Conservation (phyloP, 2,329 filamentous ascomycete species). For the Xylariaceae sp. region DNA sequence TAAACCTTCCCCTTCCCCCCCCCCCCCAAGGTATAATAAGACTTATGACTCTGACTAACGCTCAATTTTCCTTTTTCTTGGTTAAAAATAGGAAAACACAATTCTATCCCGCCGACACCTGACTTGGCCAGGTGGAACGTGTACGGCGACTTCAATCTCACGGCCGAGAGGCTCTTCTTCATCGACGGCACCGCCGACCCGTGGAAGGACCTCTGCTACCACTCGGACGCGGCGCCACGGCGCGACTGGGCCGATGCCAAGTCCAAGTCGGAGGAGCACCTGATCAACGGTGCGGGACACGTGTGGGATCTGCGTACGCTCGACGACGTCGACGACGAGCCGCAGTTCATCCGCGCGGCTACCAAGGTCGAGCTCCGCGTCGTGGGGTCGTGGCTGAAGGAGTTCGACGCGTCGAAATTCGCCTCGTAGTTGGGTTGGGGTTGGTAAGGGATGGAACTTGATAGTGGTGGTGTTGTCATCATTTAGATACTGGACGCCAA, state of each 20-base stretch:
- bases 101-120: constrained; percentile 39
- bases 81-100: constrained; percentile 27
- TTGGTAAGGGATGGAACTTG: too few species aligned
- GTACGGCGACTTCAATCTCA: constrained; percentile 43
- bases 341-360: constrained; percentile 11
- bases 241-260: constrained; percentile 35
- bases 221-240: constrained; percentile 37
- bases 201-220: constrained; percentile 48
- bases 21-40: too few species aligned
- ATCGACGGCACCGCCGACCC: constrained; percentile 48
- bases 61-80: too few species aligned
- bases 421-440: constrained; percentile 3
- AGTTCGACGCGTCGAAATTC: constrained; percentile 14
- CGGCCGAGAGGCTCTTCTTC: constrained; percentile 42
- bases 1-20: too few species aligned
- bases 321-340: constrained; percentile 9
- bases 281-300: constrained; percentile 47
- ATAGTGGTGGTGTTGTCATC: too few species aligned
- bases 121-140: constrained; percentile 37
- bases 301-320: constrained; percentile 40
- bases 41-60: neutral
- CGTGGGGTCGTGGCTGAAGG: constrained; percentile 42
- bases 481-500: too few species aligned
- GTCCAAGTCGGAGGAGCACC: constrained; percentile 40
- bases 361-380: constrained; percentile 23